Evolutionary conservation across 306 rosid species (phyloP), one percentile per base, ranked within the genome.

Genomic region (Castanea sativa): DNA sequence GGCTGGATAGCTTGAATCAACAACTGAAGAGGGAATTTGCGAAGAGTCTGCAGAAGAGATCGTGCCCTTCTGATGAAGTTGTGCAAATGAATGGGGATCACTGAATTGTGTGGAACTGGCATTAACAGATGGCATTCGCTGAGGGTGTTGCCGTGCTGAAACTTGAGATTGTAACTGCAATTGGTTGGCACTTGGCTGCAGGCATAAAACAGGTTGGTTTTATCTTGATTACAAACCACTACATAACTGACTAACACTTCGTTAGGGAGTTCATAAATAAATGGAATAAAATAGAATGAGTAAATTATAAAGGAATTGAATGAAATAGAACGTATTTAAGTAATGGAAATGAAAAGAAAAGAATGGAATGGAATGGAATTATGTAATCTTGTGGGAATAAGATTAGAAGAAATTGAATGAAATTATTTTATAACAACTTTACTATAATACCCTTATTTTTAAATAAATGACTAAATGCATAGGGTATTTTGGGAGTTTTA

Each of bases 51-150:
- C 79, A 53, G 96, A 77, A 82, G 92, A 75, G 80, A 67, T 88
- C 55, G 79, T 13, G 67, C 90, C 89, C 85, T 93, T 90, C 86
- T 91, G 96, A 82, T 92, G 97, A 83, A 82, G 82, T 57, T 86
- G 91, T 35, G 92, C 84, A 84, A 87, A 90, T 41, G 94, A 88
- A 74, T 89, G 92, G 65, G 93, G 91, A 85, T 88, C 95, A 78
- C 83, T 84, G 64, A 91, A 90, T 73, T 87, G 90, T 55, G 90
- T 63, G 55, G 88, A 79, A 61, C 90, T 90, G 33, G 88, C 70
- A 86, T 80, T 85, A 71, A 86, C 79, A 56, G 88, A 73, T 74
- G 89, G 92, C 89, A 86, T 86, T 85, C 91, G 88, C 41, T 85
- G 87, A 84, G 95, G 76, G 78, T 78, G 89, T 85, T 89, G 91